These are phyloP conservation scores for Citrus trifoliata DNA, from an alignment of 345 rosid species.

Conservation along the genomic window DNA sequence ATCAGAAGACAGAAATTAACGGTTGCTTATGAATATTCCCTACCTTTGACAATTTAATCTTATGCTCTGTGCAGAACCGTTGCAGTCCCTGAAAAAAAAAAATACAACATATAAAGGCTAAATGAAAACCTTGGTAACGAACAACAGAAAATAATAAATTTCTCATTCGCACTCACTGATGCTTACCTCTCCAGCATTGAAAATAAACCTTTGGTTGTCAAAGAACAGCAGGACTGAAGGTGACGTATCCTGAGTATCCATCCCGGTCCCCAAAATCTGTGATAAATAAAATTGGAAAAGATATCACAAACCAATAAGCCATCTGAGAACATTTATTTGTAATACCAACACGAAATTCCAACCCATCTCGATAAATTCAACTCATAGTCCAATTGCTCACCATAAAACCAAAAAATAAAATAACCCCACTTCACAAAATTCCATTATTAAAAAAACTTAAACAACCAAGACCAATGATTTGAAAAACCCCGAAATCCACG, in stretches of 20 bases:
- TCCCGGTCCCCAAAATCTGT: slow-evolving; percentile 91
- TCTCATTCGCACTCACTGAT: neutral
- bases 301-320: neutral
- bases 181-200: slow-evolving; percentile 93
- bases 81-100: slow-evolving; percentile 68
- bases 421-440: neutral
- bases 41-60: slow-evolving; percentile 87
- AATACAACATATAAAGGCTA: neutral
- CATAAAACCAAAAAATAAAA: neutral
- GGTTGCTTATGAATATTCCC: neutral
- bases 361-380: neutral
- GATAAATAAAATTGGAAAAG: neutral
- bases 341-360: no score
- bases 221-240: slow-evolving; percentile 91
- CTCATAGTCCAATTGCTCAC: neutral
- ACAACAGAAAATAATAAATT: neutral
- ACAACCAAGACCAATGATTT: neutral
- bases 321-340: no score
- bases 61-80: slow-evolving; percentile 92
- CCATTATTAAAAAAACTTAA: no score
- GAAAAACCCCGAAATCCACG: slow-evolving; percentile 2
- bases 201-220: slow-evolving; percentile 86
- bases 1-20: neutral
- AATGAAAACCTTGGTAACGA: neutral
- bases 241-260: slow-evolving; percentile 96